Conservation (phyloP, 345 rosid species). For the Hibiscus syriacus region DNA sequence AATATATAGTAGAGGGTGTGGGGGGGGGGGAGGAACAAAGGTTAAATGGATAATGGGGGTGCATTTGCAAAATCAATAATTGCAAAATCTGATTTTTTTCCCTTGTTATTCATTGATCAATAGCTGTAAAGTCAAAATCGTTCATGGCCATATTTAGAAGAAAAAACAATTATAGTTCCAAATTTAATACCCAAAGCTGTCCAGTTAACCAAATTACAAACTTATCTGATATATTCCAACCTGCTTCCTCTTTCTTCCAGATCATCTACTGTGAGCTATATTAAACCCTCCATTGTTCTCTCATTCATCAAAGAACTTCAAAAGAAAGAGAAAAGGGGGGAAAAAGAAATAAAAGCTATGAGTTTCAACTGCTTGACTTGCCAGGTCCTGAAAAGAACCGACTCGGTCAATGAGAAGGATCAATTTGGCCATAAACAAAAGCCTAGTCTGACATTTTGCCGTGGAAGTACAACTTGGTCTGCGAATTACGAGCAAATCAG, state of each 20-base stretch:
- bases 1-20: too few species aligned
- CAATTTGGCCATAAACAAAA: not conserved
- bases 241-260: not conserved
- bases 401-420: slow-evolving; percentile 19
- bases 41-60: too few species aligned
- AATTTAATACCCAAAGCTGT: not conserved
- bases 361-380: slow-evolving; percentile 62
- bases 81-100: too few species aligned
- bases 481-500: slow-evolving; percentile 27
- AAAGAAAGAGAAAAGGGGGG: too few species aligned
- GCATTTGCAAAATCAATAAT: too few species aligned
- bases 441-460: not conserved
- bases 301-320: not conserved
- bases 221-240: not conserved
- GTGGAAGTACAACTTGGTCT: slow-evolving; percentile 36
- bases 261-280: not conserved
- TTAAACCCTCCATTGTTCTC: not conserved
- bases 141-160: too few species aligned
- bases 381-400: slow-evolving; percentile 25
- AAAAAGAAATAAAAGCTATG: slow-evolving; percentile 31
- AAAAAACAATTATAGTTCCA: too few species aligned
- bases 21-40: too few species aligned
- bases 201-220: not conserved
- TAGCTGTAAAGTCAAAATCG: too few species aligned
- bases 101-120: too few species aligned